Percentiles rank a stretch among this genome's conserved stretches.
phyloP scores from a whole-genome alignment of 768 basidiomycete species.

The Agaricus subrufescens region DNA sequence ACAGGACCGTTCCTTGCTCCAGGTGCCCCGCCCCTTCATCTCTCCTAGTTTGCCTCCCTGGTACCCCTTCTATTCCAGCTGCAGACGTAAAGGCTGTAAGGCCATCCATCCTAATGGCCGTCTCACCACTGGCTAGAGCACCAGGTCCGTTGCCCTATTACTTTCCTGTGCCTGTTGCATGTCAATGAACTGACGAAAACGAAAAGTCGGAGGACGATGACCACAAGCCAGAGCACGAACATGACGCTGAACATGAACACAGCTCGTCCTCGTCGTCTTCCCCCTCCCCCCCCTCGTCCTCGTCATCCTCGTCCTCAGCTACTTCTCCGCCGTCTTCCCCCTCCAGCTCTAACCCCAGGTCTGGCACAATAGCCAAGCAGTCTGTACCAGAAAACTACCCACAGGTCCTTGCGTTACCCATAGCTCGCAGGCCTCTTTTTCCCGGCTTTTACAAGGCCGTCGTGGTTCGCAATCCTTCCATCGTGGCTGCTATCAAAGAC shows the following conservation, averaged over 20 bases:
- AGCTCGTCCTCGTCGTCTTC: slow-evolving; percentile 14
- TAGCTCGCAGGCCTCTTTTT: slow-evolving; percentile 91
- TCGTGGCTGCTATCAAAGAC: slow-evolving; percentile 92
- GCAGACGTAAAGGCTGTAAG: too few species aligned
- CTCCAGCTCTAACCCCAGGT: slow-evolving; percentile 32
- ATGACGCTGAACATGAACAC: not conserved
- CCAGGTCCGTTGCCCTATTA: too few species aligned
- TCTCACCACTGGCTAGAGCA: too few species aligned
- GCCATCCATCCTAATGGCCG: too few species aligned
- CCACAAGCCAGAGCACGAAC: slow-evolving; percentile 1
- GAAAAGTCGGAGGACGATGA: not conserved
- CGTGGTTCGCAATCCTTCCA: slow-evolving; percentile 84
- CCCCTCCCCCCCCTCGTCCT: slow-evolving; percentile 11
- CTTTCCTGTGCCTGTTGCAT: too few species aligned
- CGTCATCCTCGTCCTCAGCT: slow-evolving; percentile 16
- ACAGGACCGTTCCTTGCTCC: too few species aligned
- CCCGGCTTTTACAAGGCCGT: slow-evolving; percentile 99
- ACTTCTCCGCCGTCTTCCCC: slow-evolving; percentile 16
- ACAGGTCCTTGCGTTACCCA: slow-evolving; percentile 91
- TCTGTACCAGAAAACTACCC: slow-evolving; percentile 90
- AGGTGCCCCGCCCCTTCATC: too few species aligned
- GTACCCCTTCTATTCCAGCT: too few species aligned
- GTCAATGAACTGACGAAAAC: too few species aligned
- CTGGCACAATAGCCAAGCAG: slow-evolving; percentile 65
- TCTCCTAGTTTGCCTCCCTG: too few species aligned